Evolutionary conservation across 805 yeast genomes (phyloP), one percentile per base, ranked within the genome.

Genomic region (Candida hungchunana): DNA sequence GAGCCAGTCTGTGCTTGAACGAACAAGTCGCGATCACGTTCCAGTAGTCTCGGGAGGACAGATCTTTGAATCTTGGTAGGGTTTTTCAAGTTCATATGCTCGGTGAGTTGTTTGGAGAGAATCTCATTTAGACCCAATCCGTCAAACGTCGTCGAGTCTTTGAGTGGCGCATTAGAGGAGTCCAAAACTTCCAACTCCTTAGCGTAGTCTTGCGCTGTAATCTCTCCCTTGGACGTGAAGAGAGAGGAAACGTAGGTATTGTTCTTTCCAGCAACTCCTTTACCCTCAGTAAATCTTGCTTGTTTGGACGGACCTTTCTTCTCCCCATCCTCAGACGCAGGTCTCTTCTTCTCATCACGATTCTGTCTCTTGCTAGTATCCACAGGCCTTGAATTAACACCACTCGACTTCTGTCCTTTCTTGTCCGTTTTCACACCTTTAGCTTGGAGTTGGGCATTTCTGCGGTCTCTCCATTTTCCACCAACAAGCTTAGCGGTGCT

Each of bases 1-100:
- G 97, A 89, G 35, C 99, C 99, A 0, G 99, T 93, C 61, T 94
- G 97, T 0, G 99, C 96, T 55, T 88, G 94, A 31, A 93, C 83
- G 47, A 93, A 83, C 37, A 88, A 63, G 60, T 93, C 98, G 28
- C 69, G 47, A 7, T 55, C 48, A 11, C 60, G 49, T 1, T 64
- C 55, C 6, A 74, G 47, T 19, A 78, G 56, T 34, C 67, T 66
- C 15, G 97, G 96, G 8, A 88, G 66, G 0, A 83, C 93, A 6
- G 82, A 63, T 45, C 86, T 72, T 61, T 93, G 99, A 47, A 93
- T 86, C 48, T 76, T 77, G 0, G 98, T 94, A 2, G 99, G 98
- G 17, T 74, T 64, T 26, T 62, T 51, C 50, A 79, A 73, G 32
- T 55, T 58, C 64, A 86, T 64, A 36, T 71, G 71, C 6, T 73